Evolutionary conservation across 2,329 filamentous ascomycete genomes (phyloP), one percentile per base, ranked within the genome.

Genomic region (Pestalotiopsis sp.): DNA sequence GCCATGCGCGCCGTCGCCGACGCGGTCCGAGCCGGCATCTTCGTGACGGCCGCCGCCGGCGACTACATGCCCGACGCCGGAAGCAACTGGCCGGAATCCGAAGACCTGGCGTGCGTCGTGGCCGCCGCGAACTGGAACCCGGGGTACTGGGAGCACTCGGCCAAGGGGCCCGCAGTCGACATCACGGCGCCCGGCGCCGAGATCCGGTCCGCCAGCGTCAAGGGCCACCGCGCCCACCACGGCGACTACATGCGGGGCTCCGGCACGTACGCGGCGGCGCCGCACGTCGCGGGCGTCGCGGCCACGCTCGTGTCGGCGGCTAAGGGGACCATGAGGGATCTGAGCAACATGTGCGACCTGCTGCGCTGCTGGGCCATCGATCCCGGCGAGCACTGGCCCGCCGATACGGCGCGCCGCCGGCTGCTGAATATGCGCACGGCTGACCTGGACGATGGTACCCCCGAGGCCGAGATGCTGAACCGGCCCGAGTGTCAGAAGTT

Each of bases 41-140:
- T 71, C 38, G 61, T 73, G 5, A 70, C 72, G 11, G 71, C 72
- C 12, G 68, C 72, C 20, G 72, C 72, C 12, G 74, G 74, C 14
- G 75, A 75, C 68, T 38, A 62, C 4, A 73, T 75, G 58, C 23
- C 31, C 13, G 69, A 75, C 58, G 74, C 74, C 38, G 62, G 62
- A 27, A 65, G 41, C 20, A 36, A 25, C 31, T 74, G 71, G 12
- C 73, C 73, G 13, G 73, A 66, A 2, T 71, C 69, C n/a, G 73
- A 67, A n/a, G 4, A 57, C 4, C 39, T 59, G 14, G 73, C 69
- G 38, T 70, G 72, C 71, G 72, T 72, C 27, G 69, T 74, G 58
- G 77, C 72, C 57, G 73, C 27, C 27, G 7, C 6, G 6, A 31
- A 31, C 27, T 31, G 27, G 27, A 31, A 31, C 5, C 27, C 27